A percentile compares a stretch with the other conserved stretches of the same genome.
phyloP scores from a whole-genome alignment of 495 filamentous ascomycete genomes.

The Xylaria cubensis region DNA sequence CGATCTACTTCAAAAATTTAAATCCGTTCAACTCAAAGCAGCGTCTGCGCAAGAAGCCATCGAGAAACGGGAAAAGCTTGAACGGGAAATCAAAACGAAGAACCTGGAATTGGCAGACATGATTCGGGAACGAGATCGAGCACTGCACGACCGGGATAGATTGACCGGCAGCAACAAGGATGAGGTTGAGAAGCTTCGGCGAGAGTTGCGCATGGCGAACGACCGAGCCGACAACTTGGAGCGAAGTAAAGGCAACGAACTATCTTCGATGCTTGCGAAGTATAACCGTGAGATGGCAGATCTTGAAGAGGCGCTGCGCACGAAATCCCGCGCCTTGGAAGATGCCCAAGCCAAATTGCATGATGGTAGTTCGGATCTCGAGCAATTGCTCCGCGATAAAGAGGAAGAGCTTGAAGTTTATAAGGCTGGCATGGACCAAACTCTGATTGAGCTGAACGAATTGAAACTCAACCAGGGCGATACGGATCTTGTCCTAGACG shows the following conservation, averaged over 20 bases:
- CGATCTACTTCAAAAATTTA: conserved; percentile 92
- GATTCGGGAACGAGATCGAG: conserved; percentile 95
- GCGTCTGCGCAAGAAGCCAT: conserved; percentile 97
- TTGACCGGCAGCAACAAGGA: conserved; percentile 85
- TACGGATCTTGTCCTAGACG: conserved; percentile 82
- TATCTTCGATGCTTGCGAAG: conserved; percentile 90
- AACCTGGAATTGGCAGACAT: conserved; percentile 97
- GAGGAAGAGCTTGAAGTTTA: conserved; percentile 97
- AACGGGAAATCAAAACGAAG: conserved; percentile 98
- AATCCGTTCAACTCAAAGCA: conserved; percentile 93
- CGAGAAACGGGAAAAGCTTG: conserved; percentile 90
- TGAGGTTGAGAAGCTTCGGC: conserved; percentile 92
- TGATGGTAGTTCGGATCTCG: conserved; percentile 84
- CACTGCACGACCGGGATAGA: conserved; percentile 91
- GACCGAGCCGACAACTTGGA: conserved; percentile 95
- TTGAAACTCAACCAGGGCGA: conserved; percentile 71
- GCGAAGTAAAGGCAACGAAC: conserved; percentile 87
- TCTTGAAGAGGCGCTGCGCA: conserved; percentile 88
- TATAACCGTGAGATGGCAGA: conserved; percentile 98
- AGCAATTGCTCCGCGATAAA: conserved; percentile 83
- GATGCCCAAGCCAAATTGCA: conserved; percentile 76
- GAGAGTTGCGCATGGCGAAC: conserved; percentile 91
- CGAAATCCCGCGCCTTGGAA: conserved; percentile 87
- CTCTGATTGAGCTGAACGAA: conserved; percentile 88
- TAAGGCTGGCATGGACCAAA: conserved; percentile 96